A percentile compares a stretch with the other conserved stretches of the same genome.
phyloP scores from a whole-genome alignment of 306 rosid genomes.

The Sindora glabra region DNA sequence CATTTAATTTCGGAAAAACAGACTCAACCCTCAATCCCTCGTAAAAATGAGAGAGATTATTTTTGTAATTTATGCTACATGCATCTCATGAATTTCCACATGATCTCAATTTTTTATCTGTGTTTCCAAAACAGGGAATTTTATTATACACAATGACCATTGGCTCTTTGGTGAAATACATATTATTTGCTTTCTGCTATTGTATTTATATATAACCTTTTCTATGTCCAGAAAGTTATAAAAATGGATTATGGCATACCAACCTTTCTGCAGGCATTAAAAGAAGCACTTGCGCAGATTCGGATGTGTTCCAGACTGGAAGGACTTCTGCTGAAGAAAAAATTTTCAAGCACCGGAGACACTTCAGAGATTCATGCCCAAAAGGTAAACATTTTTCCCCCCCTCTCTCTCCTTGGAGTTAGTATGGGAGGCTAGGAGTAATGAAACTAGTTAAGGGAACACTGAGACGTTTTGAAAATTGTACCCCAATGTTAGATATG shows the following conservation, averaged over 20 bases:
- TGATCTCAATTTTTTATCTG: neutral
- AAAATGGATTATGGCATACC: slow-evolving; percentile 11
- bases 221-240: neutral
- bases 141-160: neutral
- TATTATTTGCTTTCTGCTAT: neutral
- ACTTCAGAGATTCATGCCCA: slow-evolving; percentile 80
- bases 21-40: neutral
- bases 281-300: slow-evolving; percentile 69
- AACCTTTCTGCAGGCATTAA: slow-evolving; percentile 57
- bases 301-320: slow-evolving; percentile 85
- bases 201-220: slow-evolving; percentile 7
- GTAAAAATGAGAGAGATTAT: slow-evolving; percentile 1
- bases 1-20: neutral
- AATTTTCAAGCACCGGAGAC: slow-evolving; percentile 60
- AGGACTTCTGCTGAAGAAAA: slow-evolving; percentile 74
- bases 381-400: slow-evolving; percentile 48
- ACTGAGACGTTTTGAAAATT: no score
- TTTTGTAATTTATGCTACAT: neutral
- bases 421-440: slow-evolving; percentile 6
- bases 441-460: no score
- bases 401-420: neutral
- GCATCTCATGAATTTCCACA: neutral
- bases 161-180: neutral
- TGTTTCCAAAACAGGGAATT: neutral
- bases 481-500: neutral